These are phyloP conservation scores for Fusarium sp. DNA, from an alignment of 2,329 filamentous ascomycete species.

Conservation along the genomic window DNA sequence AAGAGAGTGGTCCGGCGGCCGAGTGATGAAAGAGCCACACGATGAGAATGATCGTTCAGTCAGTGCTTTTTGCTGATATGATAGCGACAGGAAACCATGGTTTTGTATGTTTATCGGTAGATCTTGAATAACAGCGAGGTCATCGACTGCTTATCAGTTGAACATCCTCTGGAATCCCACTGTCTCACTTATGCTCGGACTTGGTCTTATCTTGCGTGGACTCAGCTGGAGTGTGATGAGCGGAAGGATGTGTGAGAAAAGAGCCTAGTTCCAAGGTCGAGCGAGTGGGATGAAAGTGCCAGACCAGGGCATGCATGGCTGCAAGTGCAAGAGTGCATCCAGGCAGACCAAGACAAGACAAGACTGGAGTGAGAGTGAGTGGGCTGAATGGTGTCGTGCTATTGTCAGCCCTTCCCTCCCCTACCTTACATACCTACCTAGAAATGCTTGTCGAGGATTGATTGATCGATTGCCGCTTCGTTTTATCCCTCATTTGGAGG, in stretches of 20 bases:
- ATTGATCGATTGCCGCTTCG: conserved; percentile 6
- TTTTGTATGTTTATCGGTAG: not conserved
- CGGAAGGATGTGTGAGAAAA: conserved; percentile 18
- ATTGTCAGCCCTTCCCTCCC: not conserved
- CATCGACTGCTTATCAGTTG: conserved; percentile 30
- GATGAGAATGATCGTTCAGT: not conserved
- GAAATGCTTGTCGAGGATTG: not conserved
- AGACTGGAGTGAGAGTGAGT: conserved; percentile 16
- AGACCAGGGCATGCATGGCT: conserved; percentile 31
- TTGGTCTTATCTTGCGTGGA: not conserved
- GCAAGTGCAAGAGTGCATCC: conserved; percentile 14
- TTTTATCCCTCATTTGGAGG: conserved; percentile 30
- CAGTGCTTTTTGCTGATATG: not conserved
- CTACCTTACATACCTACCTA: not conserved
- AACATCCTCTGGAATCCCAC: conserved; percentile 11
- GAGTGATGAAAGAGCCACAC: conserved; percentile 1
- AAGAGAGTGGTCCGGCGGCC: conserved; percentile 19
- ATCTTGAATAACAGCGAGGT: not conserved
- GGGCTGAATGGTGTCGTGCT: conserved; percentile 16
- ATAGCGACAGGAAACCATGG: not conserved
- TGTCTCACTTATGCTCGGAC: conserved; percentile 3
- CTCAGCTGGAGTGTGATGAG: conserved; percentile 26
- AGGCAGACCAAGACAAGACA: not conserved
- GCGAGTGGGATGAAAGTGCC: conserved; percentile 32
- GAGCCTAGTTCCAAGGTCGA: conserved; percentile 29